phyloP scores from a whole-genome alignment of 1,284 basidiomycete genomes.

The Pyrrhoderma noxium region DNA sequence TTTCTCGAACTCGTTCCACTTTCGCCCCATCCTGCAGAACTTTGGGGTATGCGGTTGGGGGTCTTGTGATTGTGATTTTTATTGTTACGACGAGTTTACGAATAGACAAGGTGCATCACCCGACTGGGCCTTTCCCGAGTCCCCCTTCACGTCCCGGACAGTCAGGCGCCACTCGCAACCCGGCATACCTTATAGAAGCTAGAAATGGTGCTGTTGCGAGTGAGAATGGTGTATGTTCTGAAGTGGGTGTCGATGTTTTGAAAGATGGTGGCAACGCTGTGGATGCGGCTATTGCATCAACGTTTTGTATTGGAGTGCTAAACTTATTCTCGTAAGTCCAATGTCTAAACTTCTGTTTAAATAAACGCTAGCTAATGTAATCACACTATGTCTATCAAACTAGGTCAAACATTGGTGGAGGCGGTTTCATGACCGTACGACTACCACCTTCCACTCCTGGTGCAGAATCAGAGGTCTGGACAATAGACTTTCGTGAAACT shows the following conservation, averaged over 20 bases:
- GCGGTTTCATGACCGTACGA: constrained; percentile 87
- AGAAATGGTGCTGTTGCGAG: constrained; percentile 78
- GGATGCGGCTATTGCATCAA: constrained; percentile 77
- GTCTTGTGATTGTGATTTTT: constrained; percentile 3
- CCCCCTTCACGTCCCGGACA: constrained; percentile 1
- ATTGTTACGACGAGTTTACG: constrained; percentile 1
- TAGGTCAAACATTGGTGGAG: constrained; percentile 84
- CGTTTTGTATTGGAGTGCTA: constrained; percentile 79
- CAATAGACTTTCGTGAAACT: constrained; percentile 85
- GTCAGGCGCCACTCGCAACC: constrained; percentile 38
- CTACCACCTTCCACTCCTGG: constrained; percentile 46
- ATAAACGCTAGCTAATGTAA: neutral
- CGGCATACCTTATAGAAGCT: constrained; percentile 68
- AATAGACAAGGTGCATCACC: constrained; percentile 8
- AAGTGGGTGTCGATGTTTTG: constrained; percentile 71
- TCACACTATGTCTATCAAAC: too few relatives aligned
- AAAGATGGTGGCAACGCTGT: constrained; percentile 86
- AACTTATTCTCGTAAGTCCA: constrained; percentile 77
- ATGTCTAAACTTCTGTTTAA: neutral
- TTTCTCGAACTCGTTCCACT: too few relatives aligned
- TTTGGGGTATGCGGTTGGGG: neutral
- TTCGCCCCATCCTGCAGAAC: neutral
- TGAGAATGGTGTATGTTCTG: constrained; percentile 79
- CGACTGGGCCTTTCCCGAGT: constrained; percentile 10
- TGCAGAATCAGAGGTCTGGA: constrained; percentile 53